A percentile compares a stretch with the other conserved stretches of the same genome.
Evolutionary conservation across 140 eudicot species (phyloP).

Genomic region (Ambrosia hybrid): DNA sequence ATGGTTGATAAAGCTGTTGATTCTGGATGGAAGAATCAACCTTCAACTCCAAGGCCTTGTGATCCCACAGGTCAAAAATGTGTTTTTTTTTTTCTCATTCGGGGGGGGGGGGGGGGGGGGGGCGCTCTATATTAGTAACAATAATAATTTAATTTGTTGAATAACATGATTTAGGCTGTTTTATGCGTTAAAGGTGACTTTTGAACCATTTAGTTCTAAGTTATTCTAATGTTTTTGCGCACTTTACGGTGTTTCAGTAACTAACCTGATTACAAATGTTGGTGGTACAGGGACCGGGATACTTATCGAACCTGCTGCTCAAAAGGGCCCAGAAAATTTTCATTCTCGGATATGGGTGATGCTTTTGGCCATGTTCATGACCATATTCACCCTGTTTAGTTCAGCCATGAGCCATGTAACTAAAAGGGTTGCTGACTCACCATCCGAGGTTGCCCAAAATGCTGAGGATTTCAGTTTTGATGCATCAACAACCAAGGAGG

Average conservation of each 20-base stretch:
- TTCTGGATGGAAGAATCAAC: constrained; percentile 71
- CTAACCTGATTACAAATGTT: neutral
- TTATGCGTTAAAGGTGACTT: too few species aligned
- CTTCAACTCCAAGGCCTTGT: constrained; percentile 45
- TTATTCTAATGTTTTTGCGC: too few species aligned
- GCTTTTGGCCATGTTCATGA: constrained; percentile 66
- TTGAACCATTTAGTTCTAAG: too few species aligned
- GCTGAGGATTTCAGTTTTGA: constrained; percentile 45
- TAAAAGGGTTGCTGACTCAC: constrained; percentile 52
- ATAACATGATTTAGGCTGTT: neutral
- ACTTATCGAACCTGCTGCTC: constrained; percentile 37
- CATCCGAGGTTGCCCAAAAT: constrained; percentile 27
- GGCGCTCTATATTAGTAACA: neutral
- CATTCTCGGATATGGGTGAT: constrained; percentile 43
- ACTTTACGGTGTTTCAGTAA: too few species aligned
- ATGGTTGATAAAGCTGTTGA: constrained; percentile 95
- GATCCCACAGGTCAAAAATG: constrained; percentile 47
- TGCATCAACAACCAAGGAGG: constrained; percentile 36
- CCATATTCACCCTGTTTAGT: constrained; percentile 45
- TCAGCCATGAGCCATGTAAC: constrained; percentile 47
- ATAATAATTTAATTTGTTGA: neutral
- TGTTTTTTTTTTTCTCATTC: neutral
- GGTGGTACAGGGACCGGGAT: constrained; percentile 51
- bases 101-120: too few species aligned
- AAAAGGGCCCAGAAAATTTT: constrained; percentile 50